phyloP scores from a whole-genome alignment of 2,329 filamentous ascomycete species.

The Calonectria honghensis region DNA sequence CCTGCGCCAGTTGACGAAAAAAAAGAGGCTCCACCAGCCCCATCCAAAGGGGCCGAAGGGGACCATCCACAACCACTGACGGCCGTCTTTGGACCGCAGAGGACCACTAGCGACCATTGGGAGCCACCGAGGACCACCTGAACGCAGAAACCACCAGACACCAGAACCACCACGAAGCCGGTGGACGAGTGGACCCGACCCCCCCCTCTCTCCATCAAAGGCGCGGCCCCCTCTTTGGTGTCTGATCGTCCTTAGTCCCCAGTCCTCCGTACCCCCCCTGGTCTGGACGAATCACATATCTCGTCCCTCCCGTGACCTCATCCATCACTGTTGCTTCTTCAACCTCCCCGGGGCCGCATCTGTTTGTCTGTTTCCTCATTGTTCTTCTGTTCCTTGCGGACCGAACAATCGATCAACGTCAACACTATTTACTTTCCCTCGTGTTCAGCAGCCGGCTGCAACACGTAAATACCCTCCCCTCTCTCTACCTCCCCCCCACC shows the following conservation, averaged over 20 bases:
- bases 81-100: slow-evolving; percentile 34
- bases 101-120: slow-evolving; percentile 47
- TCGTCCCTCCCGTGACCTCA: slow-evolving; percentile 54
- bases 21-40: slow-evolving; percentile 39
- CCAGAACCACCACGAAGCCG: slow-evolving; percentile 50
- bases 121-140: slow-evolving; percentile 48
- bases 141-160: slow-evolving; percentile 38
- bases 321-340: slow-evolving; percentile 52
- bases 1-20: slow-evolving; percentile 47
- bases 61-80: slow-evolving; percentile 39
- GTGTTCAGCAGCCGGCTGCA: slow-evolving; percentile 57
- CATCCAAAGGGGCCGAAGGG: slow-evolving; percentile 41
- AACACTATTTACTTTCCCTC: slow-evolving; percentile 50
- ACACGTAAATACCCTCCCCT: slow-evolving; percentile 50
- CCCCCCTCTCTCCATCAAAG: slow-evolving; percentile 48
- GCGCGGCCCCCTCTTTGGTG: slow-evolving; percentile 52
- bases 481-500: slow-evolving; percentile 34
- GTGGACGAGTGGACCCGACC: slow-evolving; percentile 50
- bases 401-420: slow-evolving; percentile 54
- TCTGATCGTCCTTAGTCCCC: slow-evolving; percentile 53
- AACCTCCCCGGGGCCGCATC: slow-evolving; percentile 50
- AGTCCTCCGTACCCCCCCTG: slow-evolving; percentile 47
- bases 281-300: slow-evolving; percentile 52
- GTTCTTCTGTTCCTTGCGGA: slow-evolving; percentile 54
- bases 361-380: slow-evolving; percentile 48